Evolutionary conservation across 192 early-diverging fungal genomes (phyloP), one percentile per base, ranked within the genome.

Genomic region (Gaertneriomyces semiglobifer): DNA sequence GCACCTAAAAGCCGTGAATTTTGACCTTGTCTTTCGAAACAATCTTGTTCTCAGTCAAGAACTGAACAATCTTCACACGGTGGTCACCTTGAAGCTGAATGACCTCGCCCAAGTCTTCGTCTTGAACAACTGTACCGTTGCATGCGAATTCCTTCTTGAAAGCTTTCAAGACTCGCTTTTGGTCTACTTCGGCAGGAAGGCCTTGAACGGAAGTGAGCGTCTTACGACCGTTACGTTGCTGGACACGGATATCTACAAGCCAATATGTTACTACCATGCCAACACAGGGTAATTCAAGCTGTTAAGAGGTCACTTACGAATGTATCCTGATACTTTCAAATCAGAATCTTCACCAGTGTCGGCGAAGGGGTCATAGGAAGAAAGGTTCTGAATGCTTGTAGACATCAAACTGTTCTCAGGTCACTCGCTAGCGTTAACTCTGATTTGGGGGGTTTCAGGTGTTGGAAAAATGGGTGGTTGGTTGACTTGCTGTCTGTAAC

Each of bases 131-230:
- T n/a, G 85, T 93, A 46, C 96, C 96, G 79, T 93, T 95, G 84
- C 96, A 98, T 43, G 92, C 94, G 75, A 95, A 96, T 41, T 89
- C 88, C 82, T 95, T 95, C 83, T 96, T 98, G 74, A 98, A 93
- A 55, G 87, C 89, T 82, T 98, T 98, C 70, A 96, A 81, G 71
- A 98, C 79, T 60, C 85, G 85, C 84, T 95, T 96, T 66, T 87
- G 82, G 77, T 96, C 94, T 63, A 92, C 83, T 63, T 92, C 87
- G 18, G 77, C 77, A 55, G 92, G 87, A 39, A 98, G 84, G 41
- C 96, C 96, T 75, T 93, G 91, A 47, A 98, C 85, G 38, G 96
- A 96, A 12, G 96, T 97, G 69, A 95, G 77, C 63, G 93, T 95
- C 83, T 98, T 98, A 73, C 92, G 89, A 65, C 94, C 93, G 77